A percentile compares a stretch with the other conserved stretches of the same genome.
These are phyloP conservation scores for Phytophthora pinifolia DNA, from an alignment of 352 stramenopile genomes.

Conservation along the genomic window DNA sequence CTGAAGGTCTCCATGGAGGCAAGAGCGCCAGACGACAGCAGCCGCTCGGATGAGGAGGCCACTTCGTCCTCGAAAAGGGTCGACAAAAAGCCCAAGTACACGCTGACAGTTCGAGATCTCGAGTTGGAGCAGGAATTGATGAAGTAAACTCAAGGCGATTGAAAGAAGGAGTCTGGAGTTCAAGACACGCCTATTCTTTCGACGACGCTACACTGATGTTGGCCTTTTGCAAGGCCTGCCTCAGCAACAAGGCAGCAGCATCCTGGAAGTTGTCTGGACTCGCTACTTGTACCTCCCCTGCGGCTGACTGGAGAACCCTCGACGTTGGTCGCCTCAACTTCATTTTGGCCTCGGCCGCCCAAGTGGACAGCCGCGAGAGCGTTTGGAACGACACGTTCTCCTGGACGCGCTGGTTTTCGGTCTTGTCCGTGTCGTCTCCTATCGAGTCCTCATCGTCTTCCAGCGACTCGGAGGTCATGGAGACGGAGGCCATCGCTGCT, in stretches of 20 bases:
- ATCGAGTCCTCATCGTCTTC: slow-evolving; percentile 39
- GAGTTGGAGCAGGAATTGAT: slow-evolving; percentile 82
- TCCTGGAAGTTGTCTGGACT: slow-evolving; percentile 38
- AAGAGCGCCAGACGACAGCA: slow-evolving; percentile 10
- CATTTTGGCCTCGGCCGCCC: slow-evolving; percentile 55
- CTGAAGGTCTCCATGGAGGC: slow-evolving; percentile 32
- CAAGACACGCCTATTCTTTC: slow-evolving; percentile 1
- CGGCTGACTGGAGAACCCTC: slow-evolving; percentile 8
- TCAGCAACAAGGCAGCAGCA: slow-evolving; percentile 42
- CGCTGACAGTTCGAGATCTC: slow-evolving; percentile 75
- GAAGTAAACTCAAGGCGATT: slow-evolving; percentile 31
- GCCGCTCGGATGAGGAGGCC: slow-evolving; percentile 9
- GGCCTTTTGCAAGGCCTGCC: slow-evolving; percentile 51
- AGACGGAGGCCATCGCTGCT: slow-evolving; percentile 44
- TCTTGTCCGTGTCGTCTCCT: slow-evolving; percentile 16
- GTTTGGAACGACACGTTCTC: slow-evolving; percentile 69
- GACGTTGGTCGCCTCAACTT: slow-evolving; percentile 32
- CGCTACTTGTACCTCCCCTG: slow-evolving; percentile 20
- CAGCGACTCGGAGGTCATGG: slow-evolving; percentile 13
- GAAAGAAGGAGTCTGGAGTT: background rate
- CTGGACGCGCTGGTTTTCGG: slow-evolving; percentile 29
- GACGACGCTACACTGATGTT: slow-evolving; percentile 43
- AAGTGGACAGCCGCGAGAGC: slow-evolving; percentile 54
- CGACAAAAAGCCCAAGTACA: slow-evolving; percentile 43
- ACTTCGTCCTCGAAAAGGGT: slow-evolving; percentile 8